These are phyloP conservation scores for Auriscalpium microsporum DNA, from an alignment of 768 basidiomycete genomes.

Conservation along the genomic window DNA sequence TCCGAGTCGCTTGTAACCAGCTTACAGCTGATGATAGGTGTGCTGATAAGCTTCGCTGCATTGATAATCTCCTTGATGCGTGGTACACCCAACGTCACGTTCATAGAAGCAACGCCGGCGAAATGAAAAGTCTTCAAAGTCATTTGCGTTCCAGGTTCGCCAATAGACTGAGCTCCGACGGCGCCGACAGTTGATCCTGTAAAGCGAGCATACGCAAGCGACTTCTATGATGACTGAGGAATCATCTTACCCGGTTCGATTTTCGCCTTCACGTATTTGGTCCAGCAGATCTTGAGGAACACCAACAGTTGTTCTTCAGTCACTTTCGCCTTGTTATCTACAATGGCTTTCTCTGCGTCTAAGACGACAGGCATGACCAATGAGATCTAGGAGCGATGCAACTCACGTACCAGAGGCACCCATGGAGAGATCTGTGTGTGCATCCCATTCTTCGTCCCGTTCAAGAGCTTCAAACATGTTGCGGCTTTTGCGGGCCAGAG, in stretches of 20 bases:
- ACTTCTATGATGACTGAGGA: background rate
- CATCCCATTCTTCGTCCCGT: constrained; percentile 68
- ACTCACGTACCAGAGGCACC: constrained; percentile 56
- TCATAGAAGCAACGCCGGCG: constrained; percentile 99
- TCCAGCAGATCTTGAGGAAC: constrained; percentile 86
- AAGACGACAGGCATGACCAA: background rate
- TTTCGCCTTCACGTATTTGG: constrained; percentile 88
- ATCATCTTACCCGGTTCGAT: constrained; percentile 76
- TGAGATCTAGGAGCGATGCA: background rate
- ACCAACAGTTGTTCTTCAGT: constrained; percentile 68
- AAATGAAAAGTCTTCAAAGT: constrained; percentile 99
- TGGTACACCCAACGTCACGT: constrained; percentile 98
- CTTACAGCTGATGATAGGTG: constrained; percentile 96
- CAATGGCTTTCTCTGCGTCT: constrained; percentile 63
- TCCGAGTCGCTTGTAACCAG: constrained; percentile 80
- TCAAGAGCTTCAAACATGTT: constrained; percentile 83
- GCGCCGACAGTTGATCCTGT: constrained; percentile 95
- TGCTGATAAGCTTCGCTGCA: constrained; percentile 93
- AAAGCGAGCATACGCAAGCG: background rate
- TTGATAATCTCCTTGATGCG: constrained; percentile 99
- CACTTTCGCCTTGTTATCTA: constrained; percentile 89
- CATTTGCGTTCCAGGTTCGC: constrained; percentile 99
- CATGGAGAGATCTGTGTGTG: constrained; percentile 64
- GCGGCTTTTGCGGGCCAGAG: constrained; percentile 54
- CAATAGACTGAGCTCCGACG: constrained; percentile 97